Evolutionary conservation across 176 grass and related monocot genomes (phyloP), one percentile per base, ranked within the genome.

Genomic region (Pontederia crassipes): DNA sequence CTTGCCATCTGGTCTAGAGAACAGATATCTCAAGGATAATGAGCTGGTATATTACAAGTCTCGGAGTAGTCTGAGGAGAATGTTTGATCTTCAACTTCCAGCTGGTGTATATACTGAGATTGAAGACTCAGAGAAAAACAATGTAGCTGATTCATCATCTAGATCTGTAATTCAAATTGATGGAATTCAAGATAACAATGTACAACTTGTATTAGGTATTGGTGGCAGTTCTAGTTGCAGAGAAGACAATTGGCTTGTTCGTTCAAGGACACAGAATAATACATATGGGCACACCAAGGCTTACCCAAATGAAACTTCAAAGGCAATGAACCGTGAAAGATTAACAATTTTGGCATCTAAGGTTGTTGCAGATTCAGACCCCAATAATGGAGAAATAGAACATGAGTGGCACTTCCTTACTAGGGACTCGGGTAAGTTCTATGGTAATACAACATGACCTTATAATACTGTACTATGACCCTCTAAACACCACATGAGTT

Each of bases 361-460:
- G 54, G 78, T 76, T 76, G 71, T 75, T 63, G 85, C 81, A 66
- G 80, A 81, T 60, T 86, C 81, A 58, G 77, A 84, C 48, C 55
- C 63, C 54, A 70, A 57, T 59, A 71, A 72, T 72, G 52, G 17
- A 2, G 75, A 68, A 63, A 69, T 64, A 65, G 74, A 16, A 64
- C 71, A 75, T 13, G 83, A 85, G 4, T 80, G 69, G 61, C 27
- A 61, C 14, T 77, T 58, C 27, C 49, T 70, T 28, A 77, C 76
- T 66, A 78, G 78, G 78, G 84, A 89, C 76, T 91, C 72, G 14
- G 58, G 65, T 88, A 78, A 68, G 32, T 40, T 40, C 32, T 40
- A 40, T 40, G 32, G 6, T 40, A 40, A 40, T 40, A 40, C 6
- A 40, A 40, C 0, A 3, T 40, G 32, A 40, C 1, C 32, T 40